Evolutionary conservation across 2,329 filamentous ascomycete genomes (phyloP), one percentile per base, ranked within the genome.

Genomic region (Dendryphion nanum): DNA sequence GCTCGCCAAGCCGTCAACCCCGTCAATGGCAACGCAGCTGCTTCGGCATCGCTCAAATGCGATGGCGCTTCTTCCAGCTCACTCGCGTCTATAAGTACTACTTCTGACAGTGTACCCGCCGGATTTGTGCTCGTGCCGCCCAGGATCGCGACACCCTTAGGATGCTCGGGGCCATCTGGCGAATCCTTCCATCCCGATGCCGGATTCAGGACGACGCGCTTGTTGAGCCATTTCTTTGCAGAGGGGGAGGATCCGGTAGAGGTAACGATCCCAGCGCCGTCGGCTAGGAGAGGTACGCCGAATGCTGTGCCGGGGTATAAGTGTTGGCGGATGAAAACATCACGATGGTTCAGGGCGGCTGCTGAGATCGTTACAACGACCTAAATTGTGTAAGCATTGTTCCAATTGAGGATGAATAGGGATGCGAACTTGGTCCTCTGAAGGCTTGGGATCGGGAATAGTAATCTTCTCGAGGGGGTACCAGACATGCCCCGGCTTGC

Each of bases 311-410:
- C 85, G 0, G 91, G 91, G 72, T 97, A 97, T 28, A 95, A 81
- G 59, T 90, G 85, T 66, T 93, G 89, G 38, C 91, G 86, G 67
- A 95, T 86, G 72, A 96, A 97, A 52, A 95, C 81, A 66, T 97
- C 93, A 55, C 90, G 86, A 72, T 97, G 93, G 73, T 97, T 97
- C 35, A 97, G 81, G 12, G 91, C 85, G 1, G 84, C 86, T 35
- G 89, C 86, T 23, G 79, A 77, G 58, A 97, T 73, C 56, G 80
- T 81, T 45, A 97, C 72, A 5, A 94, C 74, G 49, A 95, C 73
- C 63, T 96, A 77, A 45, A 74, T 4, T 14, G 15, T 6, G 17
- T 16, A 33, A 13, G 15, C 15, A 4, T 16, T 18, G 8, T 6
- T 12, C 5, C 3, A 3, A 17, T 19, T 19, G 23, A n/a, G 20